Conservation (phyloP, 306 rosid species). For the Dalbergia cochinchinensis region DNA sequence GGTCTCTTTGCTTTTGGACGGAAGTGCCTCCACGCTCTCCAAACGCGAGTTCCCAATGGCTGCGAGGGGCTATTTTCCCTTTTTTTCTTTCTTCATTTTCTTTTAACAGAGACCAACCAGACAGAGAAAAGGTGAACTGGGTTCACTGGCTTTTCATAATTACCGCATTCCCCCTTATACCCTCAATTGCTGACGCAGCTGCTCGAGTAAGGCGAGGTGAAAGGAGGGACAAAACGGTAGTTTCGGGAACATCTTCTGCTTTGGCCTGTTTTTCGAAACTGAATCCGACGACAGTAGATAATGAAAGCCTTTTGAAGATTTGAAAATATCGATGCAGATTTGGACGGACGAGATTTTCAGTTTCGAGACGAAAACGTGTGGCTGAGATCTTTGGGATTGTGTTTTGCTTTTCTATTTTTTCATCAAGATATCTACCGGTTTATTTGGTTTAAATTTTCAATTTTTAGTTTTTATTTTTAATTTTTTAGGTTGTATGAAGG, state of each 20-base stretch:
- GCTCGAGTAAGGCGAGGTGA: not conserved
- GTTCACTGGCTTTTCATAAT: conserved; percentile 51
- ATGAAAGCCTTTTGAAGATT: conserved; percentile 64
- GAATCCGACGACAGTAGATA: conserved; percentile 81
- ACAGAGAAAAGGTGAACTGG: conserved; percentile 59
- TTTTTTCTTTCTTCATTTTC: conserved; percentile 31
- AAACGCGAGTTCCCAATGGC: conserved; percentile 50
- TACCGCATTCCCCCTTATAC: not conserved
- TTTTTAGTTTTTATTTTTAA: no score
- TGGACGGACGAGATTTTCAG: conserved; percentile 56
- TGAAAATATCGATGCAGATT: conserved; percentile 64
- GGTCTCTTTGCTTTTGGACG: not conserved
- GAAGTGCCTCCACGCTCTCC: conserved; percentile 29
- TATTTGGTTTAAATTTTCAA: no score
- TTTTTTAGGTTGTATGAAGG: no score
- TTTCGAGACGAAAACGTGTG: conserved; percentile 36
- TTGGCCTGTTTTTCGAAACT: conserved; percentile 73
- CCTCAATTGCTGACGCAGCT: not conserved
- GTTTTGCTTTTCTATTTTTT: not conserved
- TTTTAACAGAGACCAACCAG: conserved; percentile 59
- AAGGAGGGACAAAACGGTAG: conserved; percentile 36
- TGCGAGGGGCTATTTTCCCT: conserved; percentile 29
- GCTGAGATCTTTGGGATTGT: conserved; percentile 45
- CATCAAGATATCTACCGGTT: no score
- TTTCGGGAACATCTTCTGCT: conserved; percentile 33